Conservation (phyloP, 176 grass and related monocot genomes). For the Calamus simplicifolius region DNA sequence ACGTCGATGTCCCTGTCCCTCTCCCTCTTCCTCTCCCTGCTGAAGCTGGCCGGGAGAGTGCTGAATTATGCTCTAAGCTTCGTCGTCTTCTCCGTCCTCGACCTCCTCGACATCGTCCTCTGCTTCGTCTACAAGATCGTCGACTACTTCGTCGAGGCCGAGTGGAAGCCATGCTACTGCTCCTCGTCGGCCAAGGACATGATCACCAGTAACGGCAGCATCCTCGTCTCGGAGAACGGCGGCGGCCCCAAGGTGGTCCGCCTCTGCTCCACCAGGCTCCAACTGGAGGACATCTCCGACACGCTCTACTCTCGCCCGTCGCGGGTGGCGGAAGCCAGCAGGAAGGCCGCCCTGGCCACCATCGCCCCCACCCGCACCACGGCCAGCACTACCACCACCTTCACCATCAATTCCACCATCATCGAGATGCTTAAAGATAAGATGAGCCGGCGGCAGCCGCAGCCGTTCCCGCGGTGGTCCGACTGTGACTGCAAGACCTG, state of each 20-base stretch:
- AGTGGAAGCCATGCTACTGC: slow-evolving; percentile 98
- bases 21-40: neutral
- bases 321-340: slow-evolving; percentile 43
- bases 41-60: slow-evolving; percentile 21
- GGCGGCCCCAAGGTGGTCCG: slow-evolving; percentile 66
- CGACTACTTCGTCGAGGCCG: slow-evolving; percentile 69
- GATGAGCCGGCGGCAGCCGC: slow-evolving; percentile 31
- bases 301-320: slow-evolving; percentile 82
- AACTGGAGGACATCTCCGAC: slow-evolving; percentile 92
- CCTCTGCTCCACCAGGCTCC: slow-evolving; percentile 54
- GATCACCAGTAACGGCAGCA: neutral
- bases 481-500: slow-evolving; percentile 97
- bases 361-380: no score
- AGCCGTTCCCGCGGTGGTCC: slow-evolving; percentile 65
- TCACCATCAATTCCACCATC: slow-evolving; percentile 55
- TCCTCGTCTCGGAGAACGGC: slow-evolving; percentile 18
- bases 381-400: slow-evolving; percentile 14
- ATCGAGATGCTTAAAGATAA: slow-evolving; percentile 78
- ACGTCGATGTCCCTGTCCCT: slow-evolving; percentile 3
- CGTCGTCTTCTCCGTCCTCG: slow-evolving; percentile 79
- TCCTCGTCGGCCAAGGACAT: slow-evolving; percentile 17
- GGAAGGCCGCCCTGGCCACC: slow-evolving; percentile 19
- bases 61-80: slow-evolving; percentile 70
- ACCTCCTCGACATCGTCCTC: slow-evolving; percentile 76
- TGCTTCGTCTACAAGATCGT: slow-evolving; percentile 88